phyloP scores from a whole-genome alignment of 345 rosid genomes.

The Euphorbia lathyris region DNA sequence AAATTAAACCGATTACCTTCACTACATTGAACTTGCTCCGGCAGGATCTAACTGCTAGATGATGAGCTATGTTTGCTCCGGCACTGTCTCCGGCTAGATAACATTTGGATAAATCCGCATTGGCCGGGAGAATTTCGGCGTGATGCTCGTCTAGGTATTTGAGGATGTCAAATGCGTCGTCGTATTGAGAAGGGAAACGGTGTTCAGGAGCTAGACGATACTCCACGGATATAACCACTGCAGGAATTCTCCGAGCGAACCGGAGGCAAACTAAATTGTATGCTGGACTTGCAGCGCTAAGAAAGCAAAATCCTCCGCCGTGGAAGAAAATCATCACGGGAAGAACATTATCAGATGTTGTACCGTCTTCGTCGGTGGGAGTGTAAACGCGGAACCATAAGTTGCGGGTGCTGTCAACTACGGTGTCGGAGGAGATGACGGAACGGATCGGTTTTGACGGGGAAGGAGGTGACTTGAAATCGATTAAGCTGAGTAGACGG shows the following conservation, averaged over 20 bases:
- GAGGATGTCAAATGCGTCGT: conserved; percentile 68
- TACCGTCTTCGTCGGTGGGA: conserved; percentile 19
- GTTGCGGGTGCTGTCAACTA: conserved; percentile 51
- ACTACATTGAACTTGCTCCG: conserved; percentile 20
- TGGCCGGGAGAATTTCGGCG: conserved; percentile 33
- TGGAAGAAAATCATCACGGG: conserved; percentile 79
- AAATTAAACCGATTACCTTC: conserved; percentile 44
- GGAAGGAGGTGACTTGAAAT: conserved; percentile 41
- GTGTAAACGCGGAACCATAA: conserved; percentile 78
- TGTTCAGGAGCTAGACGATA: conserved; percentile 80
- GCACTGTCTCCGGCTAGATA: conserved; percentile 81
- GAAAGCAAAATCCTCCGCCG: conserved; percentile 80
- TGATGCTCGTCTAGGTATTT: conserved; percentile 44
- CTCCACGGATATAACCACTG: conserved; percentile 61
- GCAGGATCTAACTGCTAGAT: conserved; percentile 51
- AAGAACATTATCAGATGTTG: conserved; percentile 16
- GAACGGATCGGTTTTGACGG: conserved; percentile 39
- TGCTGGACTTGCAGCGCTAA: conserved; percentile 41
- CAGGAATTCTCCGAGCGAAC: conserved; percentile 49
- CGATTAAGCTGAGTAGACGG: conserved; percentile 48
- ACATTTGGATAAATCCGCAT: conserved; percentile 55
- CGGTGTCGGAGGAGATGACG: conserved; percentile 55
- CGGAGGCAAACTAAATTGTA: conserved; percentile 69
- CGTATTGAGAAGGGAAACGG: conserved; percentile 68
- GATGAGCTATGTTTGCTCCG: conserved; percentile 75